A percentile compares a stretch with the other conserved stretches of the same genome.
Evolutionary conservation across 2,329 filamentous ascomycete genomes (phyloP).

Genomic region (Microdochium paspali): DNA sequence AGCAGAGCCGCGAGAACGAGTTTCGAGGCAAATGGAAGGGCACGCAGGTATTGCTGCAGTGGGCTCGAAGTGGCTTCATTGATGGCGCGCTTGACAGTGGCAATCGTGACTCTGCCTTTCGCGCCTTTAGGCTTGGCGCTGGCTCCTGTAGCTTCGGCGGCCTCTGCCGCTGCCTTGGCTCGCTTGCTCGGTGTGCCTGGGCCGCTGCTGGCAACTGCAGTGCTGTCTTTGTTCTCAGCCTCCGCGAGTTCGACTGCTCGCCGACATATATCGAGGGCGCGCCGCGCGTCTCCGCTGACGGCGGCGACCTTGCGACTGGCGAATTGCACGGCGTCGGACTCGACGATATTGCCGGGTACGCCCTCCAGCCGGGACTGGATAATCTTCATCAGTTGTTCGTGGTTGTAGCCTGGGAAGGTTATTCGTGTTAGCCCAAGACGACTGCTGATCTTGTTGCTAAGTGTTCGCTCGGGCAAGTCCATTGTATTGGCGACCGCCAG

Average conservation of each 20-base stretch:
- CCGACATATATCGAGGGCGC: conserved; percentile 90
- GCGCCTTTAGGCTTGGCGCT: conserved; percentile 14
- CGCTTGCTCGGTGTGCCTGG: conserved; percentile 55
- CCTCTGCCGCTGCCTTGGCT: conserved; percentile 14
- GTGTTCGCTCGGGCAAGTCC: conserved; percentile 90
- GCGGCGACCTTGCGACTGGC: conserved; percentile 94
- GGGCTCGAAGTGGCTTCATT: conserved; percentile 91
- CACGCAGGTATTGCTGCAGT: conserved; percentile 78
- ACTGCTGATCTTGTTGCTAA: conserved; percentile 98
- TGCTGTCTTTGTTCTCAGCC: conserved; percentile 39
- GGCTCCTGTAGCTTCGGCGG: conserved; percentile 23
- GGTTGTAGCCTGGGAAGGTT: conserved; percentile 94
- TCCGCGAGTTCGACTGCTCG: conserved; percentile 93
- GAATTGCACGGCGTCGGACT: conserved; percentile 90
- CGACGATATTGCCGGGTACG: conserved; percentile 81
- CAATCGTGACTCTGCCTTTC: conserved; percentile 68
- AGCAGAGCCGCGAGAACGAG: conserved; percentile 78
- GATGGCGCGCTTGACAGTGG: conserved; percentile 88
- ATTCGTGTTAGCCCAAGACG: conserved; percentile 84
- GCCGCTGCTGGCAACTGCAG: conserved; percentile 26
- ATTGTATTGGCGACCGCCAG: conserved; percentile 98
- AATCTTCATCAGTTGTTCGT: conserved; percentile 94
- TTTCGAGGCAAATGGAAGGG: conserved; percentile 73
- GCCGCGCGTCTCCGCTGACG: conserved; percentile 85
- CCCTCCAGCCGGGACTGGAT: conserved; percentile 89